These are phyloP conservation scores for Acephala macrosclerotiorum DNA, from an alignment of 2,329 filamentous ascomycete species.

Conservation along the genomic window DNA sequence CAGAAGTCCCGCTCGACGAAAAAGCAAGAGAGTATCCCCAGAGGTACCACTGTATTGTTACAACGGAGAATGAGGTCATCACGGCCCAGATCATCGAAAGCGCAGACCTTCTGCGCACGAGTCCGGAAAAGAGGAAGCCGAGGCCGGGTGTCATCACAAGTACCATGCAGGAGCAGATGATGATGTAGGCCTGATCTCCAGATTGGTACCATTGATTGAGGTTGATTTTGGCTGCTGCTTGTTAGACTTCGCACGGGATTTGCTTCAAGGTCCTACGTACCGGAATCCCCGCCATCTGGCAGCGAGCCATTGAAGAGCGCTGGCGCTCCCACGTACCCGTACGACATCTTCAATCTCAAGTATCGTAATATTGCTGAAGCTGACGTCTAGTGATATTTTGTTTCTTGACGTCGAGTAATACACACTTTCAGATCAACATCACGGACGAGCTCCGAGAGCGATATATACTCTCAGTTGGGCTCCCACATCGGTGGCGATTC, in stretches of 20 bases:
- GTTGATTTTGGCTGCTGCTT: conserved; percentile 70
- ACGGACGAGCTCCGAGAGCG: not conserved
- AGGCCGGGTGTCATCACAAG: conserved; percentile 97
- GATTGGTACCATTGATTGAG: conserved; percentile 95
- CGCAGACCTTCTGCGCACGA: conserved; percentile 96
- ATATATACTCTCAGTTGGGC: not conserved
- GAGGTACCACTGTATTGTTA: conserved; percentile 99
- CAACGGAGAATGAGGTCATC: conserved; percentile 90
- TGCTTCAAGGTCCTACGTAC: conserved; percentile 32
- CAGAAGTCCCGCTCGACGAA: conserved; percentile 80
- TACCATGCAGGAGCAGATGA: conserved; percentile 90
- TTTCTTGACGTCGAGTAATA: not conserved
- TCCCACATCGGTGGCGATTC: not conserved
- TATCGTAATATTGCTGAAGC: not conserved
- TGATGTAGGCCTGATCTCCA: conserved; percentile 93
- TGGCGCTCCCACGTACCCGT: conserved; percentile 56
- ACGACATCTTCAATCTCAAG: conserved; percentile 12
- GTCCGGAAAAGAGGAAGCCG: conserved; percentile 95
- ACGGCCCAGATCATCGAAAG: conserved; percentile 97
- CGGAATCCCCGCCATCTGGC: conserved; percentile 44
- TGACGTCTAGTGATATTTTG: not conserved
- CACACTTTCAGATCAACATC: not conserved
- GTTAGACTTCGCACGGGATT: not conserved
- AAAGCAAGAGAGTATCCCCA: conserved; percentile 98
- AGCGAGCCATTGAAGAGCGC: conserved; percentile 67